Evolutionary conservation across 306 rosid genomes (phyloP).

Genomic region (Spatholobus suberectus): DNA sequence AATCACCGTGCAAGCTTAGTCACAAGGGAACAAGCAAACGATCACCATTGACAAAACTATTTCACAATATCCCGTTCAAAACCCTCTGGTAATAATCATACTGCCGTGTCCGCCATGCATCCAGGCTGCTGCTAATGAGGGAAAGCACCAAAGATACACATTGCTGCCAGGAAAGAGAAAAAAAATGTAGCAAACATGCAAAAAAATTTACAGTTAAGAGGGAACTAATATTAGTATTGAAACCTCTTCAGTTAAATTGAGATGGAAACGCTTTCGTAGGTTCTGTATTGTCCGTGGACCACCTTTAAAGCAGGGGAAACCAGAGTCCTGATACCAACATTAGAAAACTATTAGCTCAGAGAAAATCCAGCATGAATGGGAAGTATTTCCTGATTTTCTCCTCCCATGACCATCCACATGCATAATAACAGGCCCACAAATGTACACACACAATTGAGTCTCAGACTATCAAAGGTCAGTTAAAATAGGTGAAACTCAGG

Average conservation of each 20-base stretch:
- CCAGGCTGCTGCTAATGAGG: slow-evolving; percentile 94
- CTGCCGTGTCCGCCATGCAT: slow-evolving; percentile 97
- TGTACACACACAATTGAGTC: not conserved
- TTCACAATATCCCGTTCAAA: slow-evolving; percentile 93
- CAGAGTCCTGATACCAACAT: slow-evolving; percentile 77
- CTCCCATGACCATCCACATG: not conserved
- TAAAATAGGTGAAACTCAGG: not conserved
- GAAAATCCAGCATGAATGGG: slow-evolving; percentile 19
- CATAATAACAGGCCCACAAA: slow-evolving; percentile 12
- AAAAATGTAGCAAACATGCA: slow-evolving; percentile 18
- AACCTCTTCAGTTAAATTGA: slow-evolving; percentile 96
- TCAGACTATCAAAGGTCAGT: slow-evolving; percentile 20
- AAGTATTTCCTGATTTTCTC: slow-evolving; percentile 36
- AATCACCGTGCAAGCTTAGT: slow-evolving; percentile 52
- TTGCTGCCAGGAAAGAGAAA: slow-evolving; percentile 63
- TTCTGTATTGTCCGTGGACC: slow-evolving; percentile 93
- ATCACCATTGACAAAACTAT: slow-evolving; percentile 43
- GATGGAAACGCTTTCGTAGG: slow-evolving; percentile 91
- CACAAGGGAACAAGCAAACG: slow-evolving; percentile 47
- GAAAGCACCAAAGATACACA: slow-evolving; percentile 96
- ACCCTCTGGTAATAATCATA: slow-evolving; percentile 97
- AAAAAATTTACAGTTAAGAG: not conserved
- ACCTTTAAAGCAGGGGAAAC: slow-evolving; percentile 96
- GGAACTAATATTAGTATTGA: slow-evolving; percentile 31
- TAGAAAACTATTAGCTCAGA: slow-evolving; percentile 38